Conservation (phyloP, 2,329 filamentous ascomycete species). For the Fusarium protoensiforme region DNA sequence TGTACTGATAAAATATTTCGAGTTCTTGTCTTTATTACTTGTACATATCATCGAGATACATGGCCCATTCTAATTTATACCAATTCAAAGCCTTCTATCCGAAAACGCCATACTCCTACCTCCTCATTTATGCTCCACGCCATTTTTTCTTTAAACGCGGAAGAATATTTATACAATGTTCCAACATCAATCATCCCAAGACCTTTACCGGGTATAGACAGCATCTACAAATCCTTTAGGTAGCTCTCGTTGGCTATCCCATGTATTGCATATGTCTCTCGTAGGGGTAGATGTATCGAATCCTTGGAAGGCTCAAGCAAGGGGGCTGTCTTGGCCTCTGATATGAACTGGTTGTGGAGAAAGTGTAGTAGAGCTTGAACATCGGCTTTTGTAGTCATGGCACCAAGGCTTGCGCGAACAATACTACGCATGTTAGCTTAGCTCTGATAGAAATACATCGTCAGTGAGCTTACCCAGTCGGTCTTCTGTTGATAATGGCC, state of each 20-base stretch:
- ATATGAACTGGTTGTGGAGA: slow-evolving; percentile 44
- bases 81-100: not conserved
- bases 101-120: not conserved
- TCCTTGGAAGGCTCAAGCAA: slow-evolving; percentile 24
- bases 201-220: rapidly evolving
- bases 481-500: slow-evolving; percentile 63
- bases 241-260: not conserved
- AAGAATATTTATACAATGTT: not conserved
- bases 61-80: not conserved
- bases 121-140: not conserved
- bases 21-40: not conserved
- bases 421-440: slow-evolving; percentile 54
- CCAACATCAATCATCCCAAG: not conserved
- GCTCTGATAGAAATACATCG: not conserved
- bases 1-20: not conserved
- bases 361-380: slow-evolving; percentile 62
- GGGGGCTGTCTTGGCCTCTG: not conserved
- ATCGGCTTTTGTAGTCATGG: slow-evolving; percentile 68
- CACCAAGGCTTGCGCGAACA: slow-evolving; percentile 69
- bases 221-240: not conserved
- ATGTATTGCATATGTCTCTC: slow-evolving; percentile 23
- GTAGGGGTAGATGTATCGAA: slow-evolving; percentile 15
- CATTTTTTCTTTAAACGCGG: not conserved
- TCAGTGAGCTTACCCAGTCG: slow-evolving; percentile 59
- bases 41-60: not conserved